phyloP scores from a whole-genome alignment of 2,329 filamentous ascomycete species.

The Colletotrichum coccodes region DNA sequence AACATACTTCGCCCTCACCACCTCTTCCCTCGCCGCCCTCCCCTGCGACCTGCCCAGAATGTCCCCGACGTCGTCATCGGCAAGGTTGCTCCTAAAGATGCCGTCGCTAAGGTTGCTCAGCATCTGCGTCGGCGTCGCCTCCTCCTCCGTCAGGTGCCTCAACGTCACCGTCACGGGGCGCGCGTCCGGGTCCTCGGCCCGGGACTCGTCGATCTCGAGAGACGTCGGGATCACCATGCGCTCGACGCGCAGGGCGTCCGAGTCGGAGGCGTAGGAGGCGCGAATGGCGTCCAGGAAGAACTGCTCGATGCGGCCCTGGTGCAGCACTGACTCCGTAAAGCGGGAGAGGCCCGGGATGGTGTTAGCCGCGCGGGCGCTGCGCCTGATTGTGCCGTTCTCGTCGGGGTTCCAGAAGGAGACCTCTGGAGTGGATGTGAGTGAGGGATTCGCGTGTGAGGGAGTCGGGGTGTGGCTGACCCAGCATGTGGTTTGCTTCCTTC shows the following conservation, averaged over 20 bases:
- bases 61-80: constrained; percentile 65
- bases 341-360: constrained; percentile 69
- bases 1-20: constrained; percentile 69
- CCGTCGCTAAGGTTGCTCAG: constrained; percentile 55
- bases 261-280: constrained; percentile 53
- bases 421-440: neutral
- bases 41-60: constrained; percentile 39
- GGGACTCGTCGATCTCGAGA: constrained; percentile 62
- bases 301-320: constrained; percentile 76
- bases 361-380: constrained; percentile 71
- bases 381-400: constrained; percentile 62
- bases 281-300: constrained; percentile 73
- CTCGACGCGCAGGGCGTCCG: constrained; percentile 62
- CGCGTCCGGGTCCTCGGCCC: constrained; percentile 57
- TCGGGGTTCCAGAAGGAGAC: constrained; percentile 68
- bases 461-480: constrained; percentile 56
- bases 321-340: constrained; percentile 74
- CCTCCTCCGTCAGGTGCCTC: constrained; percentile 66
- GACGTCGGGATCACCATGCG: constrained; percentile 67
- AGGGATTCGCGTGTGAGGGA: neutral
- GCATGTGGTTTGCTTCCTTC: constrained; percentile 75
- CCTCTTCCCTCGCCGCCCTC: constrained; percentile 47
- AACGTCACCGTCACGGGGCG: constrained; percentile 72
- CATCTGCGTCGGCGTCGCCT: constrained; percentile 57
- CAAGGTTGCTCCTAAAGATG: constrained; percentile 68